Evolutionary conservation across 2,329 filamentous ascomycete genomes (phyloP).

Genomic region (Cordyceps cicadae): DNA sequence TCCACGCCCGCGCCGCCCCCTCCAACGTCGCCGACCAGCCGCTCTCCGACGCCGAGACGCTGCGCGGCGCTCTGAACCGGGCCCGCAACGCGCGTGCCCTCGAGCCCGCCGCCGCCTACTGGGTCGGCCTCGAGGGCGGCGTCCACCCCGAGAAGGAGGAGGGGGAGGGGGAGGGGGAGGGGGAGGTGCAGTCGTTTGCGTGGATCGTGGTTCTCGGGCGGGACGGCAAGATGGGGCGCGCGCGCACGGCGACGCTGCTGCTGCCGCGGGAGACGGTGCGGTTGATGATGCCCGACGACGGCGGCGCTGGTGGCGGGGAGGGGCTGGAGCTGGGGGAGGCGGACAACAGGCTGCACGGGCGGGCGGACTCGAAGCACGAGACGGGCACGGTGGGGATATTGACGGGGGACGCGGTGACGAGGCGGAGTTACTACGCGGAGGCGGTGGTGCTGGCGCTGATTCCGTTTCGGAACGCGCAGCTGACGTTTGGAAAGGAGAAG

Average conservation of each 20-base stretch:
- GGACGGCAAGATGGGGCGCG: conserved; percentile 25
- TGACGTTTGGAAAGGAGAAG: conserved; percentile 22
- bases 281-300: no score
- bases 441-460: conserved; percentile 33
- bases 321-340: conserved; percentile 34
- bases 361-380: conserved; percentile 29
- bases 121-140: conserved; percentile 35
- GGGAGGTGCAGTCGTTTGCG: conserved; percentile 28
- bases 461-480: conserved; percentile 28
- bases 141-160: conserved; percentile 21
- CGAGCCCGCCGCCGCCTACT: conserved; percentile 28
- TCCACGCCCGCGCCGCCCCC: conserved; percentile 24
- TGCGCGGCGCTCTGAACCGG: conserved; percentile 30
- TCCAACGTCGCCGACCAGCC: conserved; percentile 34
- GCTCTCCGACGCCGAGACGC: conserved; percentile 29
- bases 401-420: conserved; percentile 29
- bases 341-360: conserved; percentile 30
- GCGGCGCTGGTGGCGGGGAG: conserved; percentile 21
- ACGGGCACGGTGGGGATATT: conserved; percentile 33
- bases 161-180: not conserved
- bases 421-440: conserved; percentile 29
- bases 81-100: conserved; percentile 24
- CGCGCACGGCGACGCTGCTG: conserved; percentile 30
- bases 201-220: conserved; percentile 29
- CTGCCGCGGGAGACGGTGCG: conserved; percentile 28